These are phyloP conservation scores for Talaromyces sp. DNA, from an alignment of 2,329 filamentous ascomycete genomes.

Conservation along the genomic window DNA sequence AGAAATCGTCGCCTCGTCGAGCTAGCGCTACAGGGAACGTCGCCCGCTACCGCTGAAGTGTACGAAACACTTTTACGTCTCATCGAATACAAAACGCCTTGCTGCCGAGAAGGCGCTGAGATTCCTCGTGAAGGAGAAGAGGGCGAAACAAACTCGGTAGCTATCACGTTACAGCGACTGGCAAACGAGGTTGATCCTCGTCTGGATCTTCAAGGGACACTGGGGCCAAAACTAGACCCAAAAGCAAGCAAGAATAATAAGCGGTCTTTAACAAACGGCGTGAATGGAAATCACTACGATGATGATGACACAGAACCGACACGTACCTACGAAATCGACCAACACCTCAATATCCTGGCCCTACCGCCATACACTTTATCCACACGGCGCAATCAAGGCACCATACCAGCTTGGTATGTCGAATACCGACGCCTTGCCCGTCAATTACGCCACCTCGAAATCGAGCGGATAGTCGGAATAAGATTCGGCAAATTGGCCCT, in stretches of 20 bases:
- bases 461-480: constrained; percentile 76
- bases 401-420: constrained; percentile 73
- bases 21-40: constrained; percentile 67
- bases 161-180: constrained; percentile 35
- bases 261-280: constrained; percentile 29
- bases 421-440: constrained; percentile 72
- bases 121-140: constrained; percentile 42
- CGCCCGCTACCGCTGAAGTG: constrained; percentile 69
- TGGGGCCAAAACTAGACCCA: constrained; percentile 26
- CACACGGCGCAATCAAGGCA: constrained; percentile 39
- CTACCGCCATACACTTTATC: constrained; percentile 39
- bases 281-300: constrained; percentile 35
- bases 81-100: constrained; percentile 64
- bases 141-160: constrained; percentile 36
- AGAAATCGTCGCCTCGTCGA: constrained; percentile 73
- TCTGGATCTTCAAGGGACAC: constrained; percentile 35
- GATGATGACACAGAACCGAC: constrained; percentile 24
- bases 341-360: constrained; percentile 49
- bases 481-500: constrained; percentile 72
- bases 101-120: constrained; percentile 54
- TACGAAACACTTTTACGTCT: constrained; percentile 70
- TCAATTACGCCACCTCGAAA: constrained; percentile 68
- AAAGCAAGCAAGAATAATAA: constrained; percentile 31
- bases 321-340: constrained; percentile 31
- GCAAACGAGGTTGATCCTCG: constrained; percentile 36